A percentile compares a stretch with the other conserved stretches of the same genome.
Conservation (phyloP, 2,329 filamentous ascomycete species). For the Alternaria triticimaculans region DNA sequence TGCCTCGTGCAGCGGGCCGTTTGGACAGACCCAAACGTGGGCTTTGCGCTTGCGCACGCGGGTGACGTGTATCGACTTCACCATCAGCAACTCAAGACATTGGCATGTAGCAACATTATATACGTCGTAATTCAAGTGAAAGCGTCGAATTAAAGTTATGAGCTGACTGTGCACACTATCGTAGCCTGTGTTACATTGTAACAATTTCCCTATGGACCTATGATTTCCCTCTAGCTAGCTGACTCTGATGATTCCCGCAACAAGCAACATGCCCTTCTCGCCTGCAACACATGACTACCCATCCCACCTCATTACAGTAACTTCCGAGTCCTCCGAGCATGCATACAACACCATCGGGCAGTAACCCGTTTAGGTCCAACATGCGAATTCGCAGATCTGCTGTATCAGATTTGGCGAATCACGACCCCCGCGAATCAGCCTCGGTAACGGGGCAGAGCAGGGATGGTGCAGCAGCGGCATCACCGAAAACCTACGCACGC, state of each 20-base stretch:
- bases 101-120: background rate
- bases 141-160: background rate
- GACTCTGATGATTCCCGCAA: background rate
- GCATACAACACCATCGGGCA: background rate
- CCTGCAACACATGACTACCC: background rate
- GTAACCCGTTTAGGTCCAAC: background rate
- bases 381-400: constrained; percentile 5
- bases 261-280: background rate
- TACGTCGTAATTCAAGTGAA: background rate
- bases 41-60: background rate
- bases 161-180: background rate
- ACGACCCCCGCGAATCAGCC: background rate
- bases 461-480: constrained; percentile 5
- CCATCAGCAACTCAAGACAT: background rate
- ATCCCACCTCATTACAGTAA: background rate
- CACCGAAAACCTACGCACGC: constrained; percentile 2
- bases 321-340: background rate
- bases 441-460: constrained; percentile 1
- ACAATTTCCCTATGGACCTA: background rate
- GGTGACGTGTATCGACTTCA: background rate
- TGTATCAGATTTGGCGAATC: background rate
- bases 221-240: background rate
- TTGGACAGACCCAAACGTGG: background rate
- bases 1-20: background rate
- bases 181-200: background rate